Percentiles rank a stretch among this genome's conserved stretches.
These are phyloP conservation scores for Pseudogymnoascus sp. DNA, from an alignment of 2,329 filamentous ascomycete species.

Conservation along the genomic window DNA sequence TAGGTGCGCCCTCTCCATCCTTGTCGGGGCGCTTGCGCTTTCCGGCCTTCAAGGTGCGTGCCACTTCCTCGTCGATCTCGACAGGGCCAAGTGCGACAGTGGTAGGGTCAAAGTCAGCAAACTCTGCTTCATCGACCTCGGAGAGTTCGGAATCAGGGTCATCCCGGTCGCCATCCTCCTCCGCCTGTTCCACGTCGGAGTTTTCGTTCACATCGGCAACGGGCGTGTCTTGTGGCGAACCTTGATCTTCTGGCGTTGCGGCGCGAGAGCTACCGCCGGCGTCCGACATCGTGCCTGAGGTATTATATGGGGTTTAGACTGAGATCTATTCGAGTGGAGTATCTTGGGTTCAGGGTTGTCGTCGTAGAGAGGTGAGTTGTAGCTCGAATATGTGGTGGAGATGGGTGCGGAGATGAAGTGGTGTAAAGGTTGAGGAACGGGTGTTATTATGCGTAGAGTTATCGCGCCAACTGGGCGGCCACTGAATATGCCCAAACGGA, in stretches of 20 bases:
- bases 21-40: constrained; percentile 58
- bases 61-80: constrained; percentile 61
- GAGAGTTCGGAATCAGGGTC: constrained; percentile 50
- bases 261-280: constrained; percentile 1
- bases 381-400: not conserved
- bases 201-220: not conserved
- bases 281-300: not conserved
- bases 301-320: not conserved
- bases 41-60: constrained; percentile 56
- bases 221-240: constrained; percentile 1
- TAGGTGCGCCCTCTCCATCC: constrained; percentile 56
- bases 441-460: not conserved
- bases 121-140: constrained; percentile 63
- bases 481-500: not conserved
- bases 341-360: not conserved
- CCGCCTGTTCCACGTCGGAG: not conserved
- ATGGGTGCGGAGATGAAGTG: not conserved
- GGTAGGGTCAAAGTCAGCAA: constrained; percentile 61
- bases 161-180: constrained; percentile 30
- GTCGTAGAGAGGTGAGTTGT: not conserved
- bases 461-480: not conserved
- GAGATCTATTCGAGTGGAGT: not conserved
- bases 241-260: not conserved
- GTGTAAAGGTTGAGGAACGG: not conserved
- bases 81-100: constrained; percentile 57